These are phyloP conservation scores for Fusarium sp. DNA, from an alignment of 2,329 filamentous ascomycete genomes.

Conservation along the genomic window DNA sequence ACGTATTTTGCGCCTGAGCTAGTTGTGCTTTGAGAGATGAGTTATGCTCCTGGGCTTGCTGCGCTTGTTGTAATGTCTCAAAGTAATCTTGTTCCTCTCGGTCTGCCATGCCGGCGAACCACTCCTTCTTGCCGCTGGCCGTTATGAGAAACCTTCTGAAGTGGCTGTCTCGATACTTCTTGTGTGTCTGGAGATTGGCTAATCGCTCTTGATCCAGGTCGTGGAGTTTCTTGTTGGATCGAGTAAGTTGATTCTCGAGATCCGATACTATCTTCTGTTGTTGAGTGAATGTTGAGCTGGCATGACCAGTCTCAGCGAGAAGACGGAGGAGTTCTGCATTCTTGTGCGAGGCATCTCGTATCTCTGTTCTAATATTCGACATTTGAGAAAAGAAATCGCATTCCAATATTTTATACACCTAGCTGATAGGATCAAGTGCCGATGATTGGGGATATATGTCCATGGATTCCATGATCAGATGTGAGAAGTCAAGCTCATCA, in stretches of 20 bases:
- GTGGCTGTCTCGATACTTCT: conserved; percentile 61
- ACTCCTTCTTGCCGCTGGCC: conserved; percentile 55
- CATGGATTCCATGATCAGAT: not conserved
- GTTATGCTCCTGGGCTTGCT: conserved; percentile 55
- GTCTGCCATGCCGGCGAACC: conserved; percentile 53
- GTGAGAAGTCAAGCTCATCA: not conserved
- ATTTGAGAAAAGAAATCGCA: conserved; percentile 27
- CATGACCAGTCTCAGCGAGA: conserved; percentile 59
- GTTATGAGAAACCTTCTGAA: conserved; percentile 61
- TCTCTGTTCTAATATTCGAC: conserved; percentile 47
- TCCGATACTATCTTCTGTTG: conserved; percentile 56
- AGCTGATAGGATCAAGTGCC: not conserved
- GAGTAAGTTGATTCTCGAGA: conserved; percentile 52
- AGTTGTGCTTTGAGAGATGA: conserved; percentile 52
- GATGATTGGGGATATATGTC: too few relatives aligned
- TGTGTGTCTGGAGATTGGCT: conserved; percentile 60
- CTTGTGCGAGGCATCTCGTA: conserved; percentile 51
- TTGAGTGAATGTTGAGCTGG: conserved; percentile 54
- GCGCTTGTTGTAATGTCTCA: conserved; percentile 58
- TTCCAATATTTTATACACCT: not conserved
- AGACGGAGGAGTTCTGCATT: conserved; percentile 56
- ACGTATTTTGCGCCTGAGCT: conserved; percentile 50
- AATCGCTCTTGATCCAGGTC: conserved; percentile 52
- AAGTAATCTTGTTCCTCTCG: conserved; percentile 65
- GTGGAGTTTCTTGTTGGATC: conserved; percentile 50